A percentile compares a stretch with the other conserved stretches of the same genome.
phyloP scores from a whole-genome alignment of 805 yeast genomes.

The Nakazawaea sp. region DNA sequence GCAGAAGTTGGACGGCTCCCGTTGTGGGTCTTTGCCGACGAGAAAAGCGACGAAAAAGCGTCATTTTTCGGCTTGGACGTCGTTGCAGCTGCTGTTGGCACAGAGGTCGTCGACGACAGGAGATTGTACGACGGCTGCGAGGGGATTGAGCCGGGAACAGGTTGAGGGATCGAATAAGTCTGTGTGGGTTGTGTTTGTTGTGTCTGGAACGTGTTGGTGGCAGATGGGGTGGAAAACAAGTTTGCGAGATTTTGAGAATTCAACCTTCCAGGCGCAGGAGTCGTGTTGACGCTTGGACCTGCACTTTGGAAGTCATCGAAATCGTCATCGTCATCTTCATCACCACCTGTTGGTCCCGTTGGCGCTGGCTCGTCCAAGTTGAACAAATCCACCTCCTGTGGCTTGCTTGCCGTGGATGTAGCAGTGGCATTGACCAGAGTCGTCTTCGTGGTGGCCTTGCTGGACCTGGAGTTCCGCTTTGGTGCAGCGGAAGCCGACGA shows the following conservation, averaged over 20 bases:
- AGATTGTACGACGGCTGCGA: constrained; percentile 14
- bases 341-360: constrained; percentile 15
- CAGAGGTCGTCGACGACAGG: constrained; percentile 15
- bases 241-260: constrained; percentile 24
- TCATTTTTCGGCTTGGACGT: constrained; percentile 43
- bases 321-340: constrained; percentile 61
- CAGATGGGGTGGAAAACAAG: constrained; percentile 17
- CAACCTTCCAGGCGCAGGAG: constrained; percentile 11
- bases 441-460: constrained; percentile 25
- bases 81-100: constrained; percentile 26
- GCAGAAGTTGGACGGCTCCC: constrained; percentile 3
- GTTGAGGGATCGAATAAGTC: constrained; percentile 8
- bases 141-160: constrained; percentile 11
- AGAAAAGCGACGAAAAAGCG: constrained; percentile 67
- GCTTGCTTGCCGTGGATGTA: constrained; percentile 13
- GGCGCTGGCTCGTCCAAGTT: constrained; percentile 28
- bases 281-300: constrained; percentile 34
- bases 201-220: background rate
- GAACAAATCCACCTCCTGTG: constrained; percentile 39
- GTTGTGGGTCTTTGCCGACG: constrained; percentile 49
- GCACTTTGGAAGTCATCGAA: constrained; percentile 78
- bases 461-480: constrained; percentile 22
- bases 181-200: constrained; percentile 11
- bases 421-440: constrained; percentile 39
- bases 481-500: constrained; percentile 17